Conservation (phyloP, 202 grass and related monocot species). For the Cymbopogon flexuosus region DNA sequence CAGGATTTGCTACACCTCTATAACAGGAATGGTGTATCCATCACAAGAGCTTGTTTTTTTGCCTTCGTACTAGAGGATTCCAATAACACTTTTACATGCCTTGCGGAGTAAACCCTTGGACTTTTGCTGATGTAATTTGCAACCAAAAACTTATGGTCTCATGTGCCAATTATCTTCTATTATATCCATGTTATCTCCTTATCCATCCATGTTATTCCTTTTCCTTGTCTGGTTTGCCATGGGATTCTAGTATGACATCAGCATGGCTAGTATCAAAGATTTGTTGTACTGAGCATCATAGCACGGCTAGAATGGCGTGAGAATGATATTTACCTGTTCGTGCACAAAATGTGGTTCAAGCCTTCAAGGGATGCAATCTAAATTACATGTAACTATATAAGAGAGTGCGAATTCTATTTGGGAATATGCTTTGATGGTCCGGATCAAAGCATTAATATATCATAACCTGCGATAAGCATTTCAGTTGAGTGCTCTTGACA, state of each 20-base stretch:
- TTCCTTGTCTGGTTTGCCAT: not conserved
- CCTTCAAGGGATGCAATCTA: not conserved
- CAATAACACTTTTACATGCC: slow-evolving; percentile 31
- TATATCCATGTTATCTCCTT: not conserved
- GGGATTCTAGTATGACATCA: not conserved
- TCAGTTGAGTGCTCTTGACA: not conserved
- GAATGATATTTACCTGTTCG: not conserved
- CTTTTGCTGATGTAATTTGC: slow-evolving; percentile 14
- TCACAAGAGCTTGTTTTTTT: slow-evolving; percentile 5
- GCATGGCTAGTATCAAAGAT: not conserved
- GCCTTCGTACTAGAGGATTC: not conserved
- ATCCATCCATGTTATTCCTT: not conserved
- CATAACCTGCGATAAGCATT: too few species aligned
- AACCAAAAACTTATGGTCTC: not conserved
- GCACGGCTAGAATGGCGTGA: not conserved
- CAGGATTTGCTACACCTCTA: slow-evolving; percentile 76
- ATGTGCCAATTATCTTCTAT: slow-evolving; percentile 7
- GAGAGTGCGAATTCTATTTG: not conserved
- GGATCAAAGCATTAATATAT: too few species aligned
- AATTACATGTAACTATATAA: too few species aligned
- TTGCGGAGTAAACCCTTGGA: not conserved
- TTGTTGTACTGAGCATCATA: not conserved
- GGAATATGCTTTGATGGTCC: too few species aligned
- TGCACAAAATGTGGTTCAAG: not conserved
- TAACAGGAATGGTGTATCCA: slow-evolving; percentile 36